These are phyloP conservation scores for Aquilaria sinensis DNA, from an alignment of 345 rosid genomes.

Conservation along the genomic window DNA sequence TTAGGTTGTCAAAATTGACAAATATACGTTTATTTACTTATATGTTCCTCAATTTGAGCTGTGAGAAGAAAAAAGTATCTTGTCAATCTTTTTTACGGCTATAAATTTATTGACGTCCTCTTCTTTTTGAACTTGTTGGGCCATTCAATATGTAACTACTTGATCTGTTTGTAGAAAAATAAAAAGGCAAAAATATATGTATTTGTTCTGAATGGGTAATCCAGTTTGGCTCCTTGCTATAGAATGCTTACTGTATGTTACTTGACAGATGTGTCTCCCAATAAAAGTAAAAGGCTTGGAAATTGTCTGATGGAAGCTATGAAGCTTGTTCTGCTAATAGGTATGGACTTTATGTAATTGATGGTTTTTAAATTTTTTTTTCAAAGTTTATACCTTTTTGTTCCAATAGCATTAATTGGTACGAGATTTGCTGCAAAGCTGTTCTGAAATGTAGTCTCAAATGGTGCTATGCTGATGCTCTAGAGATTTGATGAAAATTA, in stretches of 20 bases:
- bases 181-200: too few relatives aligned
- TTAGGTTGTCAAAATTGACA: too few relatives aligned
- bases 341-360: conserved; percentile 23
- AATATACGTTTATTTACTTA: too few relatives aligned
- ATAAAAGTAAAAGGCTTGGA: conserved; percentile 52
- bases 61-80: not conserved
- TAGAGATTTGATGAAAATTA: too few relatives aligned
- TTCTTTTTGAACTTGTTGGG: too few relatives aligned
- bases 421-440: not conserved
- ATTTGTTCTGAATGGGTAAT: too few relatives aligned
- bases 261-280: conserved; percentile 43
- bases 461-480: too few relatives aligned
- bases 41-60: too few relatives aligned
- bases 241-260: conserved; percentile 9
- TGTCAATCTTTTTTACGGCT: not conserved
- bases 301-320: conserved; percentile 65
- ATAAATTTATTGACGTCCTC: too few relatives aligned
- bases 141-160: too few relatives aligned
- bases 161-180: too few relatives aligned
- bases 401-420: not conserved
- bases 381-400: not conserved
- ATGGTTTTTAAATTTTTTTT: not conserved
- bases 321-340: conserved; percentile 81
- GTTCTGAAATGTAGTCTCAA: not conserved
- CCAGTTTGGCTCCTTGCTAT: not conserved